Evolutionary conservation across 192 early-diverging fungal species (phyloP), one percentile per base, ranked within the genome.

Genomic region (Umbelopsis sp.): DNA sequence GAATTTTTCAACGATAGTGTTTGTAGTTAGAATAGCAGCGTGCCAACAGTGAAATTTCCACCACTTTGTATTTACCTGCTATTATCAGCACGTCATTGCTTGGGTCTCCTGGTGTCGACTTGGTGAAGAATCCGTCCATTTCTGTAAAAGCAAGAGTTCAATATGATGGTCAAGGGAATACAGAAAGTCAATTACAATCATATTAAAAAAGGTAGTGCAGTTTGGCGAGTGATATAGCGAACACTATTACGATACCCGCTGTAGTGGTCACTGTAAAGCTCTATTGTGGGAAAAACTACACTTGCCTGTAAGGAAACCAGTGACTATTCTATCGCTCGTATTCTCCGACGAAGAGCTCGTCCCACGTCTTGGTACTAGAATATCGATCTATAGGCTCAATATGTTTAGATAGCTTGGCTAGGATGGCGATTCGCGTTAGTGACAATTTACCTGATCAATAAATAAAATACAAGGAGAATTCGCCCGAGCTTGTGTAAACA

Each of bases 391-490:
- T 16, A 26, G 14, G 49, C 16, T 20, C 17, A 14, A 22, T n/a
- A 68, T 53, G 52, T 36, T 56, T 26, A 65, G 34, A 22, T 67
- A n/a, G 78, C 62, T 24, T 20, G n/a, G 21, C 14, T 3, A 24
- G 11, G n/a, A n/a, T 5, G 16, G 65, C 9, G 36, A 10, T 49
- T 22, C 31, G 45, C 16, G 52, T 56, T 36, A 65, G 17, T n/a
- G 17, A 17, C 20, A 6, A 16, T 38, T 41, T 82, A 92, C 88
- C 80, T 98, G 93, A 79, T 98, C 97, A 71, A 98, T 93, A 41
- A 98, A 89, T 16, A 98, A 76, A 10, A 97, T 90, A 68, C 95
- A 97, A 0, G 97, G 97, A 4, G 95, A 82, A 77, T 86, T 92
- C 50, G 88, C 78, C 59, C 93, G 85, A 31, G 94, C 97, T 72